Evolutionary conservation across 108 stramenopile species (phyloP), one percentile per base, ranked within the genome.

Genomic region (Cyclotella distinguenda): DNA sequence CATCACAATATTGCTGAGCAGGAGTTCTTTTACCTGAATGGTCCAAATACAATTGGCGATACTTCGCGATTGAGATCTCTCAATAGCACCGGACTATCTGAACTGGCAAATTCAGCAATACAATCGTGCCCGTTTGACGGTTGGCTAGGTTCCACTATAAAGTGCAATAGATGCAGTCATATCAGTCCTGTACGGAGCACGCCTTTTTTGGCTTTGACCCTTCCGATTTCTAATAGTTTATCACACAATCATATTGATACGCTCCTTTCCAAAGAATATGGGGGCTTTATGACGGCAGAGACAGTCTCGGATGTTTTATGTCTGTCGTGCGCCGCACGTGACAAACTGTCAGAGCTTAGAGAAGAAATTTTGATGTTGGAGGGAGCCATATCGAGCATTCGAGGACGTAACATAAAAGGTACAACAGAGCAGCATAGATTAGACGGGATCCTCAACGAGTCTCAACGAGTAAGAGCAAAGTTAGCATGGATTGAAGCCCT

Each of bases 301-400:
- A 72, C 72, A 18, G 86, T 93, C 5, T 49, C 74, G 35, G 88
- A 88, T 77, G 91, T 93, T 3, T 84, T 87, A 59, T 93, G 91
- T 57, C 68, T 67, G 26, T 66, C 43, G 6, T 93, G 91, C 70
- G 82, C 85, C 16, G 79, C 86, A 21, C 74, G 66, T 42, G 21
- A 72, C 23, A 71, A 83, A 33, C 57, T 83, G 10, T 13, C 32
- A n/a, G 59, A 84, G 34, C 36, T 80, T 39, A 71, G 85, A 46
- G 88, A 86, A 23, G 88, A 89, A 60, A 68, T 78, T 12, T 30
- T 81, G 49, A 30, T 89, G 35, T 49, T 89, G 43, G 60, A 33
- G 25, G 79, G 83, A 16, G 88, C 88, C 2, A 81, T 93, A 13
- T 62, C 44, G 22, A 77, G 78, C 49, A 46, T 73, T 15, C 48